Evolutionary conservation across 768 basidiomycete genomes (phyloP), one percentile per base, ranked within the genome.

Genomic region (Leucogyrophana mollusca): DNA sequence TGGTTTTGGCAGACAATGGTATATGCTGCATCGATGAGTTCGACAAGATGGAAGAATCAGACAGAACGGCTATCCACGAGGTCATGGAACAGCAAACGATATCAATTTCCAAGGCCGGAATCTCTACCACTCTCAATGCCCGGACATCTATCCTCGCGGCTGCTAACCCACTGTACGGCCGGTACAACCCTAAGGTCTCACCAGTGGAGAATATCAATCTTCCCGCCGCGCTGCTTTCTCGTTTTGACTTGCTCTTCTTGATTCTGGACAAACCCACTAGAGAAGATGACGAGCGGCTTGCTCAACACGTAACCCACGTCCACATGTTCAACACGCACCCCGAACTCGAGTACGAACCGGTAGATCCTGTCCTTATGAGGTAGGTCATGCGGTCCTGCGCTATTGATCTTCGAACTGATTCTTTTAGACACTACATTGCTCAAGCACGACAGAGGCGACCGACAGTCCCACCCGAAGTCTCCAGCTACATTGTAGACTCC

Each of bases 1-100:
- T 99, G 43, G 96, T 99, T 13, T 80, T 99, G 38, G 95, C 96
- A 9, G 96, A 99, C 67, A 99, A 99, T 55, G 96, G 96, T 22
- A 99, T 99, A 59, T 97, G 94, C 72, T 98, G 95, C 67, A 99
- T 99, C 52, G 96, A 99, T 56, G 96, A 99, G 64, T 99, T 99
- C 61, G 96, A 99, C 73, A 98, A 99, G 67, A 99, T 99, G 96
- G 96, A 98, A 55, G 96, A 99, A 69, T 67, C 91, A 1, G 96
- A 98, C 65, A 78, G 96, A 55, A 98, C 96, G 2, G 92, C 96
- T 11, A 98, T 99, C 51, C 96, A 99, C 71, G 96, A 99, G 77
- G 96, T 99, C 50, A 99, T 99, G 96, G 95, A 98, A 69, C 96
- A 98, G 66, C 96, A 99, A 70, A 99, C 96, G 0, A 97, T 99